Percentiles rank a stretch among this genome's conserved stretches.
These are phyloP conservation scores for Suhomyces maxii DNA, from an alignment of 1,139 yeast species.

Conservation along the genomic window DNA sequence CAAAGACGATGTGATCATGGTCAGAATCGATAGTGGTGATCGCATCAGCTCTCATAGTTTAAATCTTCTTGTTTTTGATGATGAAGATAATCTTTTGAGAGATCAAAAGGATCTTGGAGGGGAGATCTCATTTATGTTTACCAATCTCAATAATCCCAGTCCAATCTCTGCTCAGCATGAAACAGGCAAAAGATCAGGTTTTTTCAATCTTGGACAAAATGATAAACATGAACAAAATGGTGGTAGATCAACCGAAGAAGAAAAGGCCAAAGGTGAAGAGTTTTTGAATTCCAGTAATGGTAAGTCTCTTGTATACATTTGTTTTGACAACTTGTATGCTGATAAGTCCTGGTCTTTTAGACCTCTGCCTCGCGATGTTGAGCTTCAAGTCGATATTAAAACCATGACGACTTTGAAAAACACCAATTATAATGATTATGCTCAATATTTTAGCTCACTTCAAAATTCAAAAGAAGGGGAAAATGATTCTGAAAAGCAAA, in stretches of 20 bases:
- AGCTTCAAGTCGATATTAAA: slow-evolving; percentile 36
- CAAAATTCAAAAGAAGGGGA: slow-evolving; percentile 8
- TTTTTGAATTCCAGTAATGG: slow-evolving; percentile 25
- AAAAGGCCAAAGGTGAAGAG: slow-evolving; percentile 14
- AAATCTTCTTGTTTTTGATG: slow-evolving; percentile 40
- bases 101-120: slow-evolving; percentile 29
- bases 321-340: slow-evolving; percentile 44
- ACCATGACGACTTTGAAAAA: slow-evolving; percentile 32
- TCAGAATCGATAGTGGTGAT: slow-evolving; percentile 33
- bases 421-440: slow-evolving; percentile 39
- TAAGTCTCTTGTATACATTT: slow-evolving; percentile 35
- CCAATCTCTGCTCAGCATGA: slow-evolving; percentile 4
- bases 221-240: background rate
- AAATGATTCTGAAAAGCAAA: background rate
- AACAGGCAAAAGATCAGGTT: slow-evolving; percentile 12
- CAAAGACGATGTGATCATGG: slow-evolving; percentile 39
- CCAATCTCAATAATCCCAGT: slow-evolving; percentile 29
- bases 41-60: slow-evolving; percentile 34
- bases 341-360: slow-evolving; percentile 48
- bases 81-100: slow-evolving; percentile 36
- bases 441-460: slow-evolving; percentile 34
- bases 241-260: background rate
- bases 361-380: slow-evolving; percentile 34
- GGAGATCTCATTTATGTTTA: slow-evolving; percentile 36
- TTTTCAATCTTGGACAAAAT: slow-evolving; percentile 12